phyloP scores from a whole-genome alignment of 139 green algal genomes.

The Trebouxia sp. region DNA sequence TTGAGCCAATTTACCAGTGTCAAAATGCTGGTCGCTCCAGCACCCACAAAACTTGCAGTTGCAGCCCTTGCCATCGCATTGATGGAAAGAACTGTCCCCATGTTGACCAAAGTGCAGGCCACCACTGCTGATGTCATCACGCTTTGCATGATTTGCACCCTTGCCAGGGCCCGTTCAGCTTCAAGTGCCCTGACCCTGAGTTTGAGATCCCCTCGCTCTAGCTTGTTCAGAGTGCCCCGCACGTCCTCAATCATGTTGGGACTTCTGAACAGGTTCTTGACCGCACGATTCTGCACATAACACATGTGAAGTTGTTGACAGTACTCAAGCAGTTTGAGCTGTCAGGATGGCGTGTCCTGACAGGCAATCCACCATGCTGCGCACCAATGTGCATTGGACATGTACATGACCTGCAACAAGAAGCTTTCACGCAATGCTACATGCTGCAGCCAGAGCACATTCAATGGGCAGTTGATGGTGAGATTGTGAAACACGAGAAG shows the following conservation, averaged over 20 bases:
- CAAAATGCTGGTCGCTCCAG: constrained; percentile 51
- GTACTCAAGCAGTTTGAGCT: no score
- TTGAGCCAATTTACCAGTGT: constrained; percentile 61
- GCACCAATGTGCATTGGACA: no score
- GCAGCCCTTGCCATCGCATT: constrained; percentile 56
- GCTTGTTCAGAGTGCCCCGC: constrained; percentile 57
- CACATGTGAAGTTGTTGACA: background rate
- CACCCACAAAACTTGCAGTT: constrained; percentile 67
- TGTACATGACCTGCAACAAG: no score
- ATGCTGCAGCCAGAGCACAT: no score
- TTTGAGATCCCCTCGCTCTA: constrained; percentile 96
- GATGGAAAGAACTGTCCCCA: constrained; percentile 87
- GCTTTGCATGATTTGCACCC: constrained; percentile 80
- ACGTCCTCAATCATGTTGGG: constrained; percentile 93
- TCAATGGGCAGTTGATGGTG: no score
- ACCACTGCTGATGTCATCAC: constrained; percentile 69
- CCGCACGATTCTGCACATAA: background rate
- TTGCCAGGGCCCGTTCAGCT: constrained; percentile 85
- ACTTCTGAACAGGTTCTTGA: constrained; percentile 86
- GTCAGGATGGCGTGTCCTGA: no score
- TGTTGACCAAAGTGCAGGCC: constrained; percentile 87
- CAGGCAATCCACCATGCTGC: no score
- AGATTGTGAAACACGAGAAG: no score
- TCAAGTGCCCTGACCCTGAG: constrained; percentile 94
- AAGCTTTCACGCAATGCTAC: no score